Conservation (phyloP, 306 rosid species). For the Inga laurina region DNA sequence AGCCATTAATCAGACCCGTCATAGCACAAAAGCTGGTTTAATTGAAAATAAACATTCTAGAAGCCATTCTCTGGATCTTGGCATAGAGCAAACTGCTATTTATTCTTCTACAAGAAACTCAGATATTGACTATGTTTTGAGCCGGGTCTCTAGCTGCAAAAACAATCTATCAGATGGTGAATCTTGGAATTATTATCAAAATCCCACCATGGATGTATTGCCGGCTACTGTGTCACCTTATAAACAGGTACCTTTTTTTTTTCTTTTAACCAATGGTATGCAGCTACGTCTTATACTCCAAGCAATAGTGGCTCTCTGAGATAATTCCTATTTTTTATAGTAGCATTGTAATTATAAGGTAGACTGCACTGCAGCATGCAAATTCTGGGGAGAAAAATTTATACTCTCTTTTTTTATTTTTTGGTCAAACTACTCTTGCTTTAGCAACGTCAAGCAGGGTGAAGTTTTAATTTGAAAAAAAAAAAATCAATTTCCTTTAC, state of each 20-base stretch:
- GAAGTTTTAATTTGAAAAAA: not conserved
- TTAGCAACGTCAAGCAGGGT: not conserved
- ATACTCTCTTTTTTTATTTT: not conserved
- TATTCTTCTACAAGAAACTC: slow-evolving; percentile 46
- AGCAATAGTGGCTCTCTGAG: not conserved
- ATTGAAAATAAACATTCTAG: slow-evolving; percentile 48
- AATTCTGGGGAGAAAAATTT: not conserved
- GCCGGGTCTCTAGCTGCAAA: slow-evolving; percentile 53
- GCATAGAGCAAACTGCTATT: slow-evolving; percentile 39
- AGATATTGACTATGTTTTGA: slow-evolving; percentile 43
- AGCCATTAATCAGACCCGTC: slow-evolving; percentile 58
- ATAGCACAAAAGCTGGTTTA: slow-evolving; percentile 39
- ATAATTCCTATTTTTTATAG: not conserved
- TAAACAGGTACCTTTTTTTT: slow-evolving; percentile 58
- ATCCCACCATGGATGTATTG: slow-evolving; percentile 37
- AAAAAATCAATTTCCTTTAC: not conserved
- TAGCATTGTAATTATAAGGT: not conserved
- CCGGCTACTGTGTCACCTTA: slow-evolving; percentile 41
- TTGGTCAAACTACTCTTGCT: slow-evolving; percentile 16
- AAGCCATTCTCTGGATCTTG: slow-evolving; percentile 58
- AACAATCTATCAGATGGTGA: slow-evolving; percentile 52
- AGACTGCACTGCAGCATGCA: not conserved
- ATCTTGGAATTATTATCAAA: slow-evolving; percentile 55
- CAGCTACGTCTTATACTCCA: not conserved
- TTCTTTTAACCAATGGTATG: slow-evolving; percentile 25